Percentiles rank a stretch among this genome's conserved stretches.
Conservation (phyloP, 768 basidiomycete genomes). For the Rhodosporidiobolus odoratus region DNA sequence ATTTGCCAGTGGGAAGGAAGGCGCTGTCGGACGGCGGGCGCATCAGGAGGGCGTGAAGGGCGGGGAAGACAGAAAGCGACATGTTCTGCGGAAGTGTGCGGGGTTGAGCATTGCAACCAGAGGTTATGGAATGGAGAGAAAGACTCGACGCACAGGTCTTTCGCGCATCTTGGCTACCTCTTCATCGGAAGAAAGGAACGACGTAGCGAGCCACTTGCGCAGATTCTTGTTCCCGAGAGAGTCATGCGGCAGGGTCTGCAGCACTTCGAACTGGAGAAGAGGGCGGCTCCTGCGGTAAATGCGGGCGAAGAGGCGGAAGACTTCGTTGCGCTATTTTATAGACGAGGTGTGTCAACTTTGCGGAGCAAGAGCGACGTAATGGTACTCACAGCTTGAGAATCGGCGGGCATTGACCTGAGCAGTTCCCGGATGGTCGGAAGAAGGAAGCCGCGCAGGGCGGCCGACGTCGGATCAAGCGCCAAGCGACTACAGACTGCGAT, state of each 20-base stretch:
- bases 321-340: neutral
- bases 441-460: neutral
- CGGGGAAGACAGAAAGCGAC: neutral
- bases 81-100: neutral
- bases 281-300: neutral
- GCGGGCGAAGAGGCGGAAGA: conserved; percentile 6
- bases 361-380: no score
- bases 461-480: conserved; percentile 11
- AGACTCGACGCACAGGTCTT: neutral
- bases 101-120: neutral
- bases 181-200: conserved; percentile 1
- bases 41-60: conserved; percentile 2
- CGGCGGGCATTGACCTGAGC: neutral
- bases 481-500: neutral
- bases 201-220: conserved; percentile 20
- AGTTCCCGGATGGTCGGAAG: neutral
- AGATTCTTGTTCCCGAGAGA: neutral
- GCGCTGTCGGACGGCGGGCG: neutral
- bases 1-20: neutral
- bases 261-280: conserved; percentile 5
- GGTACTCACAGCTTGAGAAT: neutral
- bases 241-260: conserved; percentile 5
- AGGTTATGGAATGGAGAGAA: neutral
- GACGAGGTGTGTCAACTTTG: neutral
- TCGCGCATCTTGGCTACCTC: neutral